A percentile compares a stretch with the other conserved stretches of the same genome.
Evolutionary conservation across 345 rosid species (phyloP).

Genomic region (Hypericum perforatum): DNA sequence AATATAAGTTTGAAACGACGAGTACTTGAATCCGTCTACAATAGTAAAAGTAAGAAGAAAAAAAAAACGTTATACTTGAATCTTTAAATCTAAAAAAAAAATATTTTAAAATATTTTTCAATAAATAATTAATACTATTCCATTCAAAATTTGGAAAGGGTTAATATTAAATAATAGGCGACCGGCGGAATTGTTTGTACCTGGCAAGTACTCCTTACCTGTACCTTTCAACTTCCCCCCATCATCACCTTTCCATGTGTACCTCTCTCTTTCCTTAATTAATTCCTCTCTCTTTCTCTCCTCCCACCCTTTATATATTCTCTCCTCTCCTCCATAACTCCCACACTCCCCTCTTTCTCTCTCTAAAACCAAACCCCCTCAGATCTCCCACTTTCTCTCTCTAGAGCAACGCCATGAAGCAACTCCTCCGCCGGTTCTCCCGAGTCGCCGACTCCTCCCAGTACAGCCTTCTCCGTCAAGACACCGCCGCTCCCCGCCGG

Average conservation of each 20-base stretch:
- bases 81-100: no score
- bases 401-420: slow-evolving; percentile 46
- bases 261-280: background rate
- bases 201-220: slow-evolving; percentile 20
- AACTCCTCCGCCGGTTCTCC: slow-evolving; percentile 73
- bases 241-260: slow-evolving; percentile 6
- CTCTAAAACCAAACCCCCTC: background rate
- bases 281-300: background rate
- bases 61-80: no score
- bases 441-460: slow-evolving; percentile 80
- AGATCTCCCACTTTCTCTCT: background rate
- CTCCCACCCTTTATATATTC: slow-evolving; percentile 16
- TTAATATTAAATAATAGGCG: no score
- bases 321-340: background rate
- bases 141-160: no score
- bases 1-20: no score
- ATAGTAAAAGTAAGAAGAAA: no score
- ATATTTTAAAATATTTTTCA: no score
- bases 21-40: no score
- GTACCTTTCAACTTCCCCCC: slow-evolving; percentile 14
- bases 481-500: slow-evolving; percentile 17
- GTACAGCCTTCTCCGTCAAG: slow-evolving; percentile 65
- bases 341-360: background rate
- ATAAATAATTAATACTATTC: no score
- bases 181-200: slow-evolving; percentile 15